Evolutionary conservation across 2,329 filamentous ascomycete genomes (phyloP), one percentile per base, ranked within the genome.

Genomic region (Chaetomium sp.): DNA sequence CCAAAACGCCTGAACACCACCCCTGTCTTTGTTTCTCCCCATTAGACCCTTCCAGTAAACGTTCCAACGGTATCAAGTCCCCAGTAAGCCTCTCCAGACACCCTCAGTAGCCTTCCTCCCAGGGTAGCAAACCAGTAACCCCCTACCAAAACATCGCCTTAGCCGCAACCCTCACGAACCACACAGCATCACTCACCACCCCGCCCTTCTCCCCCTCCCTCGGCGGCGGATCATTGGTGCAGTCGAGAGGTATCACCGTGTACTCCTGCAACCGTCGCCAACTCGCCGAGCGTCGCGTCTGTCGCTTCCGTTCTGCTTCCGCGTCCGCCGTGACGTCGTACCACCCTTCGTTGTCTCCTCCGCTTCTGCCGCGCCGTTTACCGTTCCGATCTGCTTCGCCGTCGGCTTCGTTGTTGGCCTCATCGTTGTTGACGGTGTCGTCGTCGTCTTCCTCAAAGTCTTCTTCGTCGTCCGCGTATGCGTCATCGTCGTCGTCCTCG

Each of bases 141-240:
- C 10, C 6, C 33, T 27, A 52, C 34, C 3, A 6, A 14, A 62
- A 57, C 57, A 85, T 71, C 45, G 85, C 79, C 64, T 82, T 84
- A 33, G 79, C 78, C 9, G 83, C 84, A 59, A 87, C 82, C 60
- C 78, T 84, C 54, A 87, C 69, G 47, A 88, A 69, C 85, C 84
- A 88, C 12, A 82, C 82, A 33, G 83, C 84, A 68, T 87, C 85
- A 56, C 80, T 77, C 84, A 84, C 87, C 7, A 78, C 79, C 12
- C 81, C 82, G 19, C 19, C 19, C 19, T 27, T 27, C 44, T 81
- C 77, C 51, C 85, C 77, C 7, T 75, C 71, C 43, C 76, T 76
- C 66, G 79, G 66, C 9, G 77, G 73, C 19, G 75, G 74, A 41
- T 84, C 70, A 8, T 69, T 69, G 11, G 45, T 42, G 1, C 43